Base-by-base conservation (phyloP, 345 rosid genomes). In the Pelargonium nanum region DNA sequence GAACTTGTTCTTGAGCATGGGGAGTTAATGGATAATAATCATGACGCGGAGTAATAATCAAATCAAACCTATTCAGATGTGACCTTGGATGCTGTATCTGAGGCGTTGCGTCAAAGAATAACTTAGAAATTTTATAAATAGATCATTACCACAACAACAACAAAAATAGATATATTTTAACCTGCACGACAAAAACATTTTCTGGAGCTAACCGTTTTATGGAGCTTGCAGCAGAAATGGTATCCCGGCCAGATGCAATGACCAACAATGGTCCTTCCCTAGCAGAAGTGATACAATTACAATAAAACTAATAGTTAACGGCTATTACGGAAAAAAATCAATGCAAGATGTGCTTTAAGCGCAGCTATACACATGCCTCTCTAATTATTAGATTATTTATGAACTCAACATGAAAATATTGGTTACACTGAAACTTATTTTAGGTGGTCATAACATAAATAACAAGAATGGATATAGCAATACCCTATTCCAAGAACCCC, bases 81-180 rank as follows among this genome's bases (percentile, higher is more conserved):
- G 83, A 71, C 80, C 96, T 81, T 15, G 99, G 99, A 84, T 87
- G 99, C 68, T 92, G 99, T 59, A 92, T 82, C 99, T 92, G 85
- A 57, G 23, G 22, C 23, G 56, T 53, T 48, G 52, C 19, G 16
- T 48, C 8, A 28, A 8, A 28, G 4, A 28, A 28, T 28, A 8
- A 28, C 34, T 28, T 8, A 28, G 34, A 28, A 28, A 28, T 15
- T 48, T 2, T 6, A 48, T 48, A 48, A 2, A 48, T 48, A 48
- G 17, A 50, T 16, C 0, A 15, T 22, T 19, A n/a, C 52, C 28
- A 53, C 3, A 28, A 4, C 19, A 21, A 26, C 10, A 8, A 21
- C 20, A 9, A 5, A 64, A 64, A 55, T 22, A 24, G 22, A 63
- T 19, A 28, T 62, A 62, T 25, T 60, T 71, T 68, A 68, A 87